Conservation (phyloP, 768 basidiomycete species). For the Collybia mongolica region DNA sequence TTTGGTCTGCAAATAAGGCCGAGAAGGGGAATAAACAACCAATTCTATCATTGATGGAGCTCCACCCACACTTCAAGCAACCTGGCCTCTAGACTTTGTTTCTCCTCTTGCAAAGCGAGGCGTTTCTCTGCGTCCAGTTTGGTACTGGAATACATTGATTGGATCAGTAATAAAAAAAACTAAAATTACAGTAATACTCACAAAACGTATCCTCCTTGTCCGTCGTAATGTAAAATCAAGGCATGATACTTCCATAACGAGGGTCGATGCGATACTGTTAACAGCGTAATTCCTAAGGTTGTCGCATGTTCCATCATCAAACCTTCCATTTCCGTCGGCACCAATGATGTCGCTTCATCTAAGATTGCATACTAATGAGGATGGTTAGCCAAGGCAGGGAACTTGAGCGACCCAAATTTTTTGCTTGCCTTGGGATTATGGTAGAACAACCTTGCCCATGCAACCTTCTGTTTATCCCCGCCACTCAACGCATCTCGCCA, state of each 20-base stretch:
- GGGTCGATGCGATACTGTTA: constrained; percentile 95
- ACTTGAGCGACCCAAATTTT: not conserved
- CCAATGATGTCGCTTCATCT: constrained; percentile 94
- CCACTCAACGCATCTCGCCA: constrained; percentile 95
- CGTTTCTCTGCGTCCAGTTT: constrained; percentile 88
- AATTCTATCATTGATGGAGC: constrained; percentile 8
- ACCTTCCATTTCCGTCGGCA: constrained; percentile 90
- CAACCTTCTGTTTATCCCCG: constrained; percentile 96
- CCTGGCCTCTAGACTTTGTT: constrained; percentile 83
- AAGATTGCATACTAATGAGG: constrained; percentile 82
- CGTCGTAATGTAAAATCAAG: constrained; percentile 88
- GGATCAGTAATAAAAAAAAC: not conserved
- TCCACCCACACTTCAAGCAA: constrained; percentile 78
- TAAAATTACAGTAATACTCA: constrained; percentile 35
- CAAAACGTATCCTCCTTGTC: constrained; percentile 96
- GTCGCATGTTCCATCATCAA: constrained; percentile 95
- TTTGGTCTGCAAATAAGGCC: constrained; percentile 57
- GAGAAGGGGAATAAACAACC: not conserved
- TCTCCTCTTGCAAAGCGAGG: constrained; percentile 91
- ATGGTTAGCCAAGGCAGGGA: not conserved
- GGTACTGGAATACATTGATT: constrained; percentile 49
- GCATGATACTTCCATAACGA: constrained; percentile 93
- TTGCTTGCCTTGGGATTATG: constrained; percentile 80
- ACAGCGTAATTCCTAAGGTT: constrained; percentile 81
- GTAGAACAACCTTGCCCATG: constrained; percentile 96